These are phyloP conservation scores for Brettanomyces anomalus DNA, from an alignment of 805 yeast species.

Conservation along the genomic window DNA sequence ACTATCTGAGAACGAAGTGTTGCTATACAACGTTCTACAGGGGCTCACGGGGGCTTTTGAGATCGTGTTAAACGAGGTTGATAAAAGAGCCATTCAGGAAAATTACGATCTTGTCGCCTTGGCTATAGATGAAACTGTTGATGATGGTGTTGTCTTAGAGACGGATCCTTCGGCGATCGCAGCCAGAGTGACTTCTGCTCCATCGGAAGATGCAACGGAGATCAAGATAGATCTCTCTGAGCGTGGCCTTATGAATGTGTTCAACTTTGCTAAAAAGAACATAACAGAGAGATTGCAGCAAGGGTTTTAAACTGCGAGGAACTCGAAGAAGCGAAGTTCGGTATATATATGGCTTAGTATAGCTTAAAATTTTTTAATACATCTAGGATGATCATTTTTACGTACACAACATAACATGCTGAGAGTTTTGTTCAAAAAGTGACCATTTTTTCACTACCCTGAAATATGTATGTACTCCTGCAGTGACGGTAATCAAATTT, in stretches of 20 bases:
- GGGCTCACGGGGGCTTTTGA: constrained; percentile 80
- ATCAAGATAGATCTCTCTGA: constrained; percentile 60
- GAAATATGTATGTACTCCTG: no score
- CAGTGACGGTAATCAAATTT: background rate
- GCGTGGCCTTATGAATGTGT: constrained; percentile 73
- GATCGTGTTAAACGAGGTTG: constrained; percentile 63
- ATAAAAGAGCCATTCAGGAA: constrained; percentile 69
- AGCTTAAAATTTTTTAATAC: background rate
- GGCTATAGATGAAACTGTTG: constrained; percentile 86
- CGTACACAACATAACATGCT: background rate
- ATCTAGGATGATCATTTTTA: background rate
- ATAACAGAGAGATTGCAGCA: constrained; percentile 31
- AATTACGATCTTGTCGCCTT: constrained; percentile 79
- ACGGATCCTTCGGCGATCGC: constrained; percentile 82
- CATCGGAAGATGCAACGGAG: constrained; percentile 54
- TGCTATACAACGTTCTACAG: constrained; percentile 64
- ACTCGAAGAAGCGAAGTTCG: no score
- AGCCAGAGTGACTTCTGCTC: constrained; percentile 84
- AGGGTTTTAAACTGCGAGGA: constrained; percentile 20
- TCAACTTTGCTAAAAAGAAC: constrained; percentile 79
- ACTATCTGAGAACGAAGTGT: constrained; percentile 75
- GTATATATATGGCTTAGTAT: background rate
- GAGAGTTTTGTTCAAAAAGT: background rate
- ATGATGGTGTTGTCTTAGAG: constrained; percentile 88
- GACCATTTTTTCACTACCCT: no score